Conservation (phyloP, 495 filamentous ascomycete genomes). For the Annulohypoxylon maeteangense region DNA sequence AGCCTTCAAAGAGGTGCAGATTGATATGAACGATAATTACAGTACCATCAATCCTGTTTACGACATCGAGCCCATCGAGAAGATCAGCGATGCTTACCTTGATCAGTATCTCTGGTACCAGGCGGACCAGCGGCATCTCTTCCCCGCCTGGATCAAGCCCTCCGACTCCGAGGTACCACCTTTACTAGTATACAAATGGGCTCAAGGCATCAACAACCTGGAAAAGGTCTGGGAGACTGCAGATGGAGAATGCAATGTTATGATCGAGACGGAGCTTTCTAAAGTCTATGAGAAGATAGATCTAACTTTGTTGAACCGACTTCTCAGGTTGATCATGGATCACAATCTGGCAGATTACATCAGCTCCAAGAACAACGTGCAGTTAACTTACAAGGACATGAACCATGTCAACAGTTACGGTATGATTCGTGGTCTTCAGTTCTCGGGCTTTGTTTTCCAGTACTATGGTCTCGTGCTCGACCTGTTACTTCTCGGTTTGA, state of each 20-base stretch:
- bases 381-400: slow-evolving; percentile 99
- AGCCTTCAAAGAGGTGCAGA: slow-evolving; percentile 99
- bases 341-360: slow-evolving; percentile 99
- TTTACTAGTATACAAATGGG: slow-evolving; percentile 97
- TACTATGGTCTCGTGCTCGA: slow-evolving; percentile 98
- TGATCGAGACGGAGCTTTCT: slow-evolving; percentile 97
- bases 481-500: slow-evolving; percentile 88
- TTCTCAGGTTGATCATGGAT: slow-evolving; percentile 97
- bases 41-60: slow-evolving; percentile 99
- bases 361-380: slow-evolving; percentile 99
- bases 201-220: slow-evolving; percentile 99
- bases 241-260: slow-evolving; percentile 97
- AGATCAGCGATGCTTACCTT: slow-evolving; percentile 99
- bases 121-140: slow-evolving; percentile 96
- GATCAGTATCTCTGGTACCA: slow-evolving; percentile 99
- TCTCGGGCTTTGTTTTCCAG: slow-evolving; percentile 98
- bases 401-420: slow-evolving; percentile 99
- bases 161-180: slow-evolving; percentile 99
- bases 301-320: slow-evolving; percentile 91
- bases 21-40: slow-evolving; percentile 99
- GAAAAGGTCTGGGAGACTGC: slow-evolving; percentile 95
- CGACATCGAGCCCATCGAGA: slow-evolving; percentile 98
- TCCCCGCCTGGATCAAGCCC: slow-evolving; percentile 99
- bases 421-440: slow-evolving; percentile 96
- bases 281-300: slow-evolving; percentile 99